Conservation (phyloP, 768 basidiomycete species). For the Mycena belliarum region DNA sequence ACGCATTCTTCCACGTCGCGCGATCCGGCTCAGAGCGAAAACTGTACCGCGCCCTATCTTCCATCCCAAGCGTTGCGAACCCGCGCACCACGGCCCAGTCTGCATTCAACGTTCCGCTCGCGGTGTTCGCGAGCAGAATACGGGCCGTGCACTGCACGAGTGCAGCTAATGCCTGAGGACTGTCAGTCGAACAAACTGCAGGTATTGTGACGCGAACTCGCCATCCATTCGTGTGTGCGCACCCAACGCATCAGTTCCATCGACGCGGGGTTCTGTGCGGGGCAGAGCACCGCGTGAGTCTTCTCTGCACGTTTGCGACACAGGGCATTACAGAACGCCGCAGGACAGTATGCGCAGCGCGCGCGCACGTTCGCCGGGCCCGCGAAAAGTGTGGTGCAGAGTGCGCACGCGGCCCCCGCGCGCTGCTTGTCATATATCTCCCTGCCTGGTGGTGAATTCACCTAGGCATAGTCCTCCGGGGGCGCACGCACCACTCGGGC, state of each 20-base stretch:
- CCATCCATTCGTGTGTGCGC: conserved; percentile 68
- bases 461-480: background rate
- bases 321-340: conserved; percentile 78
- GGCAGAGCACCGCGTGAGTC: conserved; percentile 73
- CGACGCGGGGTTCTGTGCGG: conserved; percentile 71
- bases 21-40: conserved; percentile 62
- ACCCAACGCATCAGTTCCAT: conserved; percentile 61
- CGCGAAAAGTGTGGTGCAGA: conserved; percentile 69
- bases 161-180: conserved; percentile 34
- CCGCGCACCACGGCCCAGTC: conserved; percentile 60
- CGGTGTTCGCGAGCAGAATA: conserved; percentile 56
- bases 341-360: conserved; percentile 54
- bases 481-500: conserved; percentile 64
- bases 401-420: conserved; percentile 61
- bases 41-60: conserved; percentile 59
- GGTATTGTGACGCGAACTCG: conserved; percentile 19
- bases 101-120: conserved; percentile 41
- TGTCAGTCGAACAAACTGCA: no score
- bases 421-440: conserved; percentile 73
- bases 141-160: conserved; percentile 66
- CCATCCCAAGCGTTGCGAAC: conserved; percentile 77
- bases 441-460: conserved; percentile 39
- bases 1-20: conserved; percentile 66
- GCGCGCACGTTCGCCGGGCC: conserved; percentile 40
- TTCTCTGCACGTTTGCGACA: conserved; percentile 67